Base-by-base conservation (phyloP, 495 filamentous ascomycete species). In the Paragyromitra xinjiangensis region DNA sequence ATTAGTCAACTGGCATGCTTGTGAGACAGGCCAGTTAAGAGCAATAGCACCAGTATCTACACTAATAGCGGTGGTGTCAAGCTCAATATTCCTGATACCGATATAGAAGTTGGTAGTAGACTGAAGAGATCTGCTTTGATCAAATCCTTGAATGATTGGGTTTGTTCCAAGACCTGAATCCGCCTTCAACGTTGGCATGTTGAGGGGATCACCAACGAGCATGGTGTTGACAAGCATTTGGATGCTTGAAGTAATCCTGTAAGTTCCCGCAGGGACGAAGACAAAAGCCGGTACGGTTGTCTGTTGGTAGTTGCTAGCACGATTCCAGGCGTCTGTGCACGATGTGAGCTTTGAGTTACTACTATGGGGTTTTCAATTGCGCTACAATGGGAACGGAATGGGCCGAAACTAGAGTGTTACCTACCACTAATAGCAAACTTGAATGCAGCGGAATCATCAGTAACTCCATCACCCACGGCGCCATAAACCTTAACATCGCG, bases 21-120 rank as follows among this genome's bases (percentile, higher is more conserved):
- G 90, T 14, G 90, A 89, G 26, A 90, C 92, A 0, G 91, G 91
- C 93, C 93, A 95, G 79, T 95, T 92, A 66, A 95, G 91, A 48
- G 91, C 92, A 0, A 88, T 87, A 7, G 85, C 85, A 2, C 84
- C 83, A 6, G 79, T 86, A 0, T 83, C 86, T n/a, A 34, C 42
- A 0, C 90, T 86, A 48, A 94, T 88, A 40, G 78, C 84, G 4
- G 91, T 94, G 56, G 89, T 88, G 80, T 95, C 93, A 37, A 95
- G 84, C 70, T 93, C 86, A 64, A 95, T 87, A 79, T 95, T 95
- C 42, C 92, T 86, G 64, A 95, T 87, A 76, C 93, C 91, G 45
- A 93, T 86, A 82, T 88, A 94, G 84, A 95, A 95, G 34, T 92
- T 88, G 75, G 92, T 94, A 19, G 91, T 93, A 0, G 89, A 82